Conservation (phyloP, 495 filamentous ascomycete genomes). For the Trichoderma virens region DNA sequence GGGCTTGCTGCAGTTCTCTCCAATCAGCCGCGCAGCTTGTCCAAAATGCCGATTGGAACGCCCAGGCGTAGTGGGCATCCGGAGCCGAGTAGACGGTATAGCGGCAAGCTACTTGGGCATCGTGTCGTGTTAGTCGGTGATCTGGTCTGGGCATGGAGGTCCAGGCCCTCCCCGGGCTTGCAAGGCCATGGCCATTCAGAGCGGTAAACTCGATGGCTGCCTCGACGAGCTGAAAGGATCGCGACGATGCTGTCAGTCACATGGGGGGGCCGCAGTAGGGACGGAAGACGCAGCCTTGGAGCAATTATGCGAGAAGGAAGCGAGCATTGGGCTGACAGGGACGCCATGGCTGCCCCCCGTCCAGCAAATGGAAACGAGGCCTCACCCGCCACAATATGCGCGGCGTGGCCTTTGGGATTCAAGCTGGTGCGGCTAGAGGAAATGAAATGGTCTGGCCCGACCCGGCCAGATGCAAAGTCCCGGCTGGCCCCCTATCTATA, state of each 20-base stretch:
- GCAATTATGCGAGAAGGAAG: not conserved
- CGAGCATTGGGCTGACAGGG: not conserved
- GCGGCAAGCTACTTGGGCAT: too few relatives aligned
- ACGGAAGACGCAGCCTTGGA: too few relatives aligned
- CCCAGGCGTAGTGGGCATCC: not conserved
- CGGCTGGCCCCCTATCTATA: not conserved
- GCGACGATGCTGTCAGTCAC: too few relatives aligned
- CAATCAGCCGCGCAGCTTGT: not conserved
- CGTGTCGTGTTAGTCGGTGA: too few relatives aligned
- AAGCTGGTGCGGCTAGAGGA: not conserved
- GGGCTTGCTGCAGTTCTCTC: not conserved
- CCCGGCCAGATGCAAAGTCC: not conserved
- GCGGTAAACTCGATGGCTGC: too few relatives aligned
- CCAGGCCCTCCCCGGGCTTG: too few relatives aligned
- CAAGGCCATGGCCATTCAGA: too few relatives aligned
- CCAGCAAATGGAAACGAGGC: not conserved
- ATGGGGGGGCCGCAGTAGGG: too few relatives aligned
- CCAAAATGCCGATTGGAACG: not conserved
- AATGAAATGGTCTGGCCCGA: not conserved
- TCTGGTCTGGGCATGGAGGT: too few relatives aligned
- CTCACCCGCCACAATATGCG: not conserved
- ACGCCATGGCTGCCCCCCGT: not conserved
- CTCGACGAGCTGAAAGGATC: too few relatives aligned
- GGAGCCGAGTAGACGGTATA: not conserved
- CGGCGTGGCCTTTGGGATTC: not conserved